These are phyloP conservation scores for Neurospora sp. DNA, from an alignment of 2,329 filamentous ascomycete genomes.

Conservation along the genomic window DNA sequence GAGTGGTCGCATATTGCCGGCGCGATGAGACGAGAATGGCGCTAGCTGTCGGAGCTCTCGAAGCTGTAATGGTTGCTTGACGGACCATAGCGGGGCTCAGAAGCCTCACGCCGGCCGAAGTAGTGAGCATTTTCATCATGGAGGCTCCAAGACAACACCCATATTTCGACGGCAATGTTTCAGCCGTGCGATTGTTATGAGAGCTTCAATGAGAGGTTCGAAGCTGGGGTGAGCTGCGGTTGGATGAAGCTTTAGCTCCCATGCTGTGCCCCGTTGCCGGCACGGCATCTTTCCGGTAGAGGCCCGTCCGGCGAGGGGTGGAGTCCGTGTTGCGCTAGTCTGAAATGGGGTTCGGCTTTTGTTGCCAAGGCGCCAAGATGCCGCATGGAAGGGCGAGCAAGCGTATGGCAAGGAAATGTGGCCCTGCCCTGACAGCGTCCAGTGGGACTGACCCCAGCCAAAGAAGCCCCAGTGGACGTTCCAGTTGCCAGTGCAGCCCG, in stretches of 20 bases:
- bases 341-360: conserved; percentile 15
- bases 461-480: background rate
- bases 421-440: conserved; percentile 22
- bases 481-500: background rate
- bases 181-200: background rate
- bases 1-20: conserved; percentile 52
- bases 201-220: background rate
- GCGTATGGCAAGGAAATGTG: conserved; percentile 13
- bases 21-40: conserved; percentile 21
- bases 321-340: conserved; percentile 8
- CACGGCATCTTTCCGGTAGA: background rate
- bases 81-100: conserved; percentile 3
- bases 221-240: background rate
- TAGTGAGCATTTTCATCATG: conserved; percentile 34
- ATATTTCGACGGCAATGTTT: conserved; percentile 18
- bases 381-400: conserved; percentile 14
- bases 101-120: conserved; percentile 6
- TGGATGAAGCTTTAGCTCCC: background rate
- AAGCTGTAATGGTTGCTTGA: conserved; percentile 7
- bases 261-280: background rate
- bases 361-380: conserved; percentile 20
- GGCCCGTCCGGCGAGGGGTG: background rate
- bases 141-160: conserved; percentile 21
- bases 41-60: conserved; percentile 19
- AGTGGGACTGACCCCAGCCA: conserved; percentile 16